Conservation (phyloP, 2,329 filamentous ascomycete species). For the Alternaria sp. region DNA sequence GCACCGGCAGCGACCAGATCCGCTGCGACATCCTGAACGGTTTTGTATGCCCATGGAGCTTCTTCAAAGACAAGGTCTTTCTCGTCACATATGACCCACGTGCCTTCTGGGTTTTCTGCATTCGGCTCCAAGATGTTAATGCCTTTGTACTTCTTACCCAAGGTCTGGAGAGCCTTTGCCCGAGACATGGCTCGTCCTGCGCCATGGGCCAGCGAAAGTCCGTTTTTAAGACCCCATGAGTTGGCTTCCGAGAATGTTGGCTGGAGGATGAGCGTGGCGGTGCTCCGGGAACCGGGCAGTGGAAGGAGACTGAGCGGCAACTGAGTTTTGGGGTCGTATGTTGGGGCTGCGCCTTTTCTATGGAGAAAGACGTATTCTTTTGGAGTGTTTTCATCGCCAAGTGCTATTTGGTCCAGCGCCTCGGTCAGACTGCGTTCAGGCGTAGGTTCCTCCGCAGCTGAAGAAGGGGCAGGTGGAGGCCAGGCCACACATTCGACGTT, state of each 20-base stretch:
- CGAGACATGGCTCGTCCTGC: slow-evolving; percentile 49
- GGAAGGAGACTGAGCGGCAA: slow-evolving; percentile 41
- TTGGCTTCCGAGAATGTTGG: slow-evolving; percentile 39
- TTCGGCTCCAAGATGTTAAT: slow-evolving; percentile 36
- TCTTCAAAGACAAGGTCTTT: slow-evolving; percentile 50
- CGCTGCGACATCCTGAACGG: slow-evolving; percentile 45
- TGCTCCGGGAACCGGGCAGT: slow-evolving; percentile 48
- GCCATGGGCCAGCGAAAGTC: slow-evolving; percentile 47
- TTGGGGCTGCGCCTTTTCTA: slow-evolving; percentile 49
- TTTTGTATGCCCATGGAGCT: slow-evolving; percentile 48
- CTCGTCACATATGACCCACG: slow-evolving; percentile 49
- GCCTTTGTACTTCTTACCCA: slow-evolving; percentile 44
- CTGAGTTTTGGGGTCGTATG: slow-evolving; percentile 26
- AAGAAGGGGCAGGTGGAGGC: slow-evolving; percentile 29
- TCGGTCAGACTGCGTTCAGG: not conserved
- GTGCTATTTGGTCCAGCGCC: not conserved
- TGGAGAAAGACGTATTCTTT: slow-evolving; percentile 42
- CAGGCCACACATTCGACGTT: slow-evolving; percentile 43
- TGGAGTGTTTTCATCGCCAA: not conserved
- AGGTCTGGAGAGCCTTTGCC: slow-evolving; percentile 39
- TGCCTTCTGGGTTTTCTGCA: slow-evolving; percentile 30
- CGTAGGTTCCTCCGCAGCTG: not conserved
- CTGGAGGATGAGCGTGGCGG: slow-evolving; percentile 47
- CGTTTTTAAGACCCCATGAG: slow-evolving; percentile 39
- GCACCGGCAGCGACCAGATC: slow-evolving; percentile 45